Evolutionary conservation across 371 early-diverging fungal species (phyloP).

Genomic region (Mortierella sp.): DNA sequence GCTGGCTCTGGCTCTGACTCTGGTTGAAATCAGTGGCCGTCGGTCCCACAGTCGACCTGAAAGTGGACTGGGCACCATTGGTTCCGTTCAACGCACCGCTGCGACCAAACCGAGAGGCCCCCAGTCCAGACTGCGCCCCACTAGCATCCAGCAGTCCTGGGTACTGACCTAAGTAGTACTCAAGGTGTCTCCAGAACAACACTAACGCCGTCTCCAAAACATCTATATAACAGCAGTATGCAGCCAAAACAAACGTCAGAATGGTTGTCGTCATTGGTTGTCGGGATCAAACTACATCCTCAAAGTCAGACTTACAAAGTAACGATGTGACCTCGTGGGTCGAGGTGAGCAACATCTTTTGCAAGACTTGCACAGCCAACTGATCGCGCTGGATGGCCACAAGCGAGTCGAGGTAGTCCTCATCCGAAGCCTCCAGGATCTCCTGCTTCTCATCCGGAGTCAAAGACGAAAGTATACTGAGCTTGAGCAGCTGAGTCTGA

Average conservation of each 20-base stretch:
- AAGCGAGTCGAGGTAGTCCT: conserved; percentile 53
- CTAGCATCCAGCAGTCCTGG: conserved; percentile 39
- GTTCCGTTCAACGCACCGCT: conserved; percentile 36
- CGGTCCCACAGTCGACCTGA: conserved; percentile 40
- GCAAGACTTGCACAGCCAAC: conserved; percentile 58
- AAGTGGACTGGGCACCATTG: conserved; percentile 16
- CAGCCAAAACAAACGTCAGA: not conserved
- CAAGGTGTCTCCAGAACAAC: conserved; percentile 67
- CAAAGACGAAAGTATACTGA: conserved; percentile 34
- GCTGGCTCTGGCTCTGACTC: conserved; percentile 37
- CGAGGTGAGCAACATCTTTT: conserved; percentile 48
- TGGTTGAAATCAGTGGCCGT: conserved; percentile 15
- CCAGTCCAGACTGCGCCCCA: conserved; percentile 28
- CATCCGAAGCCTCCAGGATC: conserved; percentile 57
- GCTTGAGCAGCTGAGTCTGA: conserved; percentile 37
- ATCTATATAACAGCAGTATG: conserved; percentile 40
- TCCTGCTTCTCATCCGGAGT: conserved; percentile 58
- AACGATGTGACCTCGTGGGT: conserved; percentile 54
- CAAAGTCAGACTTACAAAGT: conserved; percentile 43
- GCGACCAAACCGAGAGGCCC: conserved; percentile 58
- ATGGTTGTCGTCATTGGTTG: too few species aligned
- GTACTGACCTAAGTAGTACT: conserved; percentile 59
- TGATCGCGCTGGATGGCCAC: conserved; percentile 63
- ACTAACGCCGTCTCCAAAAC: conserved; percentile 64
- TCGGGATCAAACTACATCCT: not conserved